phyloP scores from a whole-genome alignment of 345 rosid genomes.

The Raphanus sativus region DNA sequence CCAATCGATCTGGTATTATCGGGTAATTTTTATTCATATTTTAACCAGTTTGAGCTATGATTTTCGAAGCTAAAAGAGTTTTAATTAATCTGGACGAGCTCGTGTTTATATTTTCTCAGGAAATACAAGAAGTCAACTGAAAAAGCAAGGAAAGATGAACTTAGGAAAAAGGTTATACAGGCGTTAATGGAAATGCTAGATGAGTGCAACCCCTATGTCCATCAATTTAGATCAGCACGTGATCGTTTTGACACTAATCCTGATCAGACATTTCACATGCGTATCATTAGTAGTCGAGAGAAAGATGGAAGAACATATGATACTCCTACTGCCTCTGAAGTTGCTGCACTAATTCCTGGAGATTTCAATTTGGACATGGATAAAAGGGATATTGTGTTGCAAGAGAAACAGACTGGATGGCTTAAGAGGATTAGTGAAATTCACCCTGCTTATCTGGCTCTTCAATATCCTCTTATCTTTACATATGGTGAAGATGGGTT shows the following conservation, averaged over 20 bases:
- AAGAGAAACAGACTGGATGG: background rate
- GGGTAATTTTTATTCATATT: background rate
- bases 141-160: background rate
- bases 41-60: background rate
- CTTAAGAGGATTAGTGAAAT: background rate
- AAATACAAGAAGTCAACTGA: background rate
- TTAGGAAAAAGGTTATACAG: background rate
- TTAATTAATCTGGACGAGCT: too few species aligned
- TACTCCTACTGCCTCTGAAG: background rate
- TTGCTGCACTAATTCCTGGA: background rate
- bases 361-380: background rate
- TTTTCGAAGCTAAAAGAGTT: too few species aligned
- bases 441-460: background rate
- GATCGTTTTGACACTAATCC: background rate
- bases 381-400: background rate
- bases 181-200: background rate
- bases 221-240: background rate
- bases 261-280: background rate
- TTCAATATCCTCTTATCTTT: background rate
- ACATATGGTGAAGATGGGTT: background rate
- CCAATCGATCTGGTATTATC: background rate
- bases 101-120: background rate
- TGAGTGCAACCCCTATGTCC: background rate
- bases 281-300: background rate
- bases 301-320: background rate